Evolutionary conservation across 1,139 yeast genomes (phyloP).

Genomic region (Yamadazyma blattariae): DNA sequence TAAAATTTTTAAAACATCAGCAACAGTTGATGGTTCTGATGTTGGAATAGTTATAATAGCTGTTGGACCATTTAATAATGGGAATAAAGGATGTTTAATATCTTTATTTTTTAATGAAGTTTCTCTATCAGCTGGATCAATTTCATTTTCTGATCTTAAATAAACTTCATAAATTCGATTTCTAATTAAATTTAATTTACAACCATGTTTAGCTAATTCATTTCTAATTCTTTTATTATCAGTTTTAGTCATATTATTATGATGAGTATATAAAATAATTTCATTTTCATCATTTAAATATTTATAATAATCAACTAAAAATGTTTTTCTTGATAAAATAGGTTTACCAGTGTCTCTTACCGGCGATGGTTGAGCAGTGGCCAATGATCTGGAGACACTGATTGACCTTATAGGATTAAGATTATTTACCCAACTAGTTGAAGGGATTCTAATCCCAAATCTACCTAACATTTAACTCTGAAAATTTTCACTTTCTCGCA

Average conservation of each 20-base stretch:
- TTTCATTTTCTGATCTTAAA: slow-evolving; percentile 63
- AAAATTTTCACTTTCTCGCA: neutral
- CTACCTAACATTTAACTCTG: too few relatives aligned
- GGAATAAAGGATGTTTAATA: slow-evolving; percentile 60
- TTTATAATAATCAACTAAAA: slow-evolving; percentile 74
- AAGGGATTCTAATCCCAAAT: too few relatives aligned
- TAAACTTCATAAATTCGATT: slow-evolving; percentile 71
- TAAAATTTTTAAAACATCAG: slow-evolving; percentile 57
- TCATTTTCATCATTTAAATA: slow-evolving; percentile 65
- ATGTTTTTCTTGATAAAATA: slow-evolving; percentile 71
- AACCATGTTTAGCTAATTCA: slow-evolving; percentile 63
- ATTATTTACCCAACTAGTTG: too few relatives aligned
- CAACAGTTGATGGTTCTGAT: slow-evolving; percentile 68
- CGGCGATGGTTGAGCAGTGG: too few relatives aligned
- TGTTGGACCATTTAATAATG: slow-evolving; percentile 79
- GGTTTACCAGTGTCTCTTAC: slow-evolving; percentile 53
- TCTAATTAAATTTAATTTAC: slow-evolving; percentile 63
- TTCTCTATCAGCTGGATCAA: slow-evolving; percentile 72
- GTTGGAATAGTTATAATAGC: slow-evolving; percentile 71
- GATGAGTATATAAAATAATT: slow-evolving; percentile 75
- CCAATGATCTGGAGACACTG: neutral
- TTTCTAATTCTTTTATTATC: slow-evolving; percentile 66
- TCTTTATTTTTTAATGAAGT: slow-evolving; percentile 45
- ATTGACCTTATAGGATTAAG: too few relatives aligned
- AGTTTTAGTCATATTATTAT: slow-evolving; percentile 68